Base-by-base conservation (phyloP, 306 rosid species). In the Citrullus amarus region DNA sequence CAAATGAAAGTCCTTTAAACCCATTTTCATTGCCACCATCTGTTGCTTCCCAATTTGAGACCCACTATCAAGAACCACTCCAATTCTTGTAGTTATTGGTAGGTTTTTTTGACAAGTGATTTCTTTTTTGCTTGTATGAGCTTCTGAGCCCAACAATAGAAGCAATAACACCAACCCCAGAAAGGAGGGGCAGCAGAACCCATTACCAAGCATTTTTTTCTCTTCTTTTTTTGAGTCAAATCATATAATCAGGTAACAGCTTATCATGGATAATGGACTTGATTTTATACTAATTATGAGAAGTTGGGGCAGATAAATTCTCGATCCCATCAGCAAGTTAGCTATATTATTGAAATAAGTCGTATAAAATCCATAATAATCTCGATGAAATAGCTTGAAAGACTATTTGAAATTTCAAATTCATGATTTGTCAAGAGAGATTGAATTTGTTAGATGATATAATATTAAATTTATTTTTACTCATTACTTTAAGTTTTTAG, bases 1-100 rank as follows among this genome's bases (percentile, higher is more conserved):
- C 22, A 17, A 70, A 76, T 61, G 39, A 30, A 77, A 58, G 32
- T 78, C 82, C 80, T 68, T 56, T 60, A 75, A 16, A 3, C 85
- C 91, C 80, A 89, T 79, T 44, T 89, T 81, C 84, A 89, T 86
- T 68, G 90, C 90, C 10, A 66, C 79, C 56, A 78, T 87, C 56
- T 86, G 84, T 48, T 87, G 86, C 80, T 84, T 89, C 4, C 87
- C 90, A 39, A 83, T 25, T 8, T 81, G 83, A 70, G 85, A 80
- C 15, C 20, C 55, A 46, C 57, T 22, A 30, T 84, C 86, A n/a
- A 81, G 28, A 58, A 82, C 65, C 15, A 69, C 86, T 53, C 90
- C 88, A 36, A 86, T 73, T 60, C 79, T 34, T 5, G 79, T 9
- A 79, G 18, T 78, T 55, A 46, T 46, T 30, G 72, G 22, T 38